Evolutionary conservation across 225 moss, liverwort and hornwort species (phyloP), one percentile per base, ranked within the genome.

Genomic region (Ulota crispa): DNA sequence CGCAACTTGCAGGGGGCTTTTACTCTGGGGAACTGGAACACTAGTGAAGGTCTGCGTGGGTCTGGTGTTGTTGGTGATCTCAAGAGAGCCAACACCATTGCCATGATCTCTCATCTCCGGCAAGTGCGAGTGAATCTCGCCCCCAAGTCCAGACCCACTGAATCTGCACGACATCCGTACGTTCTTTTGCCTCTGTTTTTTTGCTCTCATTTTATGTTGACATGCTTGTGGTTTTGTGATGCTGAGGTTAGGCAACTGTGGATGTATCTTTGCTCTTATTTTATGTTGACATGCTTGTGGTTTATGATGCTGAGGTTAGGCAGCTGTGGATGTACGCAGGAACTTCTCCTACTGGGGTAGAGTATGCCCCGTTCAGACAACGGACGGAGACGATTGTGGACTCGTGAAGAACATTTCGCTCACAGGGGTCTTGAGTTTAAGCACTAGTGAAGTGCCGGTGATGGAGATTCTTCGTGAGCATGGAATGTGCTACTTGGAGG

Each of bases 301-400:
- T 52, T 2, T 39, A 3, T 63, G 66, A 79, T 59, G 67, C 81
- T 87, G 43, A 78, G 47, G 55, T 55, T 47, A 15, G 30, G 68
- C 63, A 56, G 31, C 23, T 57, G 65, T 70, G 84, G 69, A 53
- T 70, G 71, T 78, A 41, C 81, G 88, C 94, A 99, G 95, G 87
- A 99, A 93, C 67, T 96, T 92, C 85, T 92, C 96, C 32, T 96
- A 94, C 59, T 99, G 99, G 99, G 99, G 87, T 5, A 85, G 96
- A 91, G 87, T 96, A 20, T 99, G 99, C 61, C 94, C 94, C n/a
- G 91, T 99, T 54, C 96, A 99, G 83, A 99, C 99, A 56, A 90
- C 91, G 37, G 96, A 99, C 85, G 96, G 96, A 57, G 93, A 90
- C 63, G 87, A 93, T 55, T 99, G 99, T 79, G 99, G 99, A 32